Evolutionary conservation across 2,329 filamentous ascomycete species (phyloP).

Genomic region (Trichoderma sp.): DNA sequence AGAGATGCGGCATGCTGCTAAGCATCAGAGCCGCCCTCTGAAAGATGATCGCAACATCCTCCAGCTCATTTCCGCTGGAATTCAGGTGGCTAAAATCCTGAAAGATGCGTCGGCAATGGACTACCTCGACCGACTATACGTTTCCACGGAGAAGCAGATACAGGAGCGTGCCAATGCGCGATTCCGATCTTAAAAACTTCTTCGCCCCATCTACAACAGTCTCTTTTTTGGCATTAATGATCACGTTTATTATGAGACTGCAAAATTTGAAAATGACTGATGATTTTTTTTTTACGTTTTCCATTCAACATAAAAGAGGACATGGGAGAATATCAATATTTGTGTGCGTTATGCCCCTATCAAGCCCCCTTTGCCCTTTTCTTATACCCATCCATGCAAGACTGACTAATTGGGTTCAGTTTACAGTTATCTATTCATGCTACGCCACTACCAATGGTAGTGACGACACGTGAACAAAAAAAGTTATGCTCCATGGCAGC

Average conservation of each 20-base stretch:
- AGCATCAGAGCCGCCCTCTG: conserved; percentile 78
- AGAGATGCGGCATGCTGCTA: conserved; percentile 84
- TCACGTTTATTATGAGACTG: conserved; percentile 33
- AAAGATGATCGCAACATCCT: conserved; percentile 90
- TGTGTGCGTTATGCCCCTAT: background rate
- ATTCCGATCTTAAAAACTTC: conserved; percentile 39
- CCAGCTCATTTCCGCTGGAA: conserved; percentile 83
- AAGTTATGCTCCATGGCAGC: background rate
- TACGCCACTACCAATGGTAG: background rate
- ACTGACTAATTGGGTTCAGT: background rate
- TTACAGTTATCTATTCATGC: conserved; percentile 1
- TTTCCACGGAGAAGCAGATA: conserved; percentile 79
- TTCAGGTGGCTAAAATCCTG: conserved; percentile 84
- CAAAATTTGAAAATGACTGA: conserved; percentile 25
- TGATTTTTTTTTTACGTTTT: conserved; percentile 21
- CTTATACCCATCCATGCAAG: background rate
- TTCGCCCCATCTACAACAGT: conserved; percentile 19
- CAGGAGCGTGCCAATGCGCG: conserved; percentile 61
- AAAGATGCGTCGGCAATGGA: conserved; percentile 85
- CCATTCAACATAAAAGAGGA: conserved; percentile 1
- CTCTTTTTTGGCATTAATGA: conserved; percentile 29
- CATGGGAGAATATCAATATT: conserved; percentile 14
- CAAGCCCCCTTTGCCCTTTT: background rate
- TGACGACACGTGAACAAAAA: conserved; percentile 10
- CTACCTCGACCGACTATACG: conserved; percentile 78